Base-by-base conservation (phyloP, 768 basidiomycete species). In the Tricholoma hemisulphureum region DNA sequence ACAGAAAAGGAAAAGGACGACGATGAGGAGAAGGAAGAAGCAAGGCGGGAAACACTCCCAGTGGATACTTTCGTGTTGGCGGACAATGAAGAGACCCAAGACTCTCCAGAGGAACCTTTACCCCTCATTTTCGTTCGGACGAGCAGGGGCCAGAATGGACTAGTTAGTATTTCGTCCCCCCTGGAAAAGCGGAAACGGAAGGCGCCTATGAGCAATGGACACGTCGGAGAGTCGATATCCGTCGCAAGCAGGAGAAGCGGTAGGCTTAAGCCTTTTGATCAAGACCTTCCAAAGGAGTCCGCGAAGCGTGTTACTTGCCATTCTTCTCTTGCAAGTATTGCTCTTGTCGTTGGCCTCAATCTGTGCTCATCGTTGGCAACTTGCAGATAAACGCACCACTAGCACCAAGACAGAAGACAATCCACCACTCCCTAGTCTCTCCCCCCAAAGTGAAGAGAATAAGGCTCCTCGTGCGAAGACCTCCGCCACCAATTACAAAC, bases 381-480 rank as follows among this genome's bases (percentile, higher is more conserved):
- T 29, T 18, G 29, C 11, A 49, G 46, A 9, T 28, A 28, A 49
- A 16, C 28, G 28, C 7, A 13, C 46, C 46, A 18, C 46, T 28
- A n/a, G 28, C n/a, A 9, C 16, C 9, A 9, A 49, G 18, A 18
- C 46, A 28, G 8, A 29, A 29, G 46, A 49, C 23, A 49, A n/a
- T 7, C 13, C 26, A 18, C n/a, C 37, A 54, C 20, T 56, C 63
- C 26, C 59, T 58, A 49, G 26, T 65, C 31, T 54, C 65, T 14
- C 66, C 63, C 16, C 41, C 46, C 56, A 71, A 61, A 58, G 78
- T 91, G 57, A 85, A 81, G 67, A 84, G 90, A 53, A 77, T 91
- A 49, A 83, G 80, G 63, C 76, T 89, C 56, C 80, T 90, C 48
- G 87, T 93, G 13, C 81, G 87, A 35, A 75, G 75, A 11, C 90